Base-by-base conservation (phyloP, 495 filamentous ascomycete genomes). In the Barbatosphaeria neglecta region DNA sequence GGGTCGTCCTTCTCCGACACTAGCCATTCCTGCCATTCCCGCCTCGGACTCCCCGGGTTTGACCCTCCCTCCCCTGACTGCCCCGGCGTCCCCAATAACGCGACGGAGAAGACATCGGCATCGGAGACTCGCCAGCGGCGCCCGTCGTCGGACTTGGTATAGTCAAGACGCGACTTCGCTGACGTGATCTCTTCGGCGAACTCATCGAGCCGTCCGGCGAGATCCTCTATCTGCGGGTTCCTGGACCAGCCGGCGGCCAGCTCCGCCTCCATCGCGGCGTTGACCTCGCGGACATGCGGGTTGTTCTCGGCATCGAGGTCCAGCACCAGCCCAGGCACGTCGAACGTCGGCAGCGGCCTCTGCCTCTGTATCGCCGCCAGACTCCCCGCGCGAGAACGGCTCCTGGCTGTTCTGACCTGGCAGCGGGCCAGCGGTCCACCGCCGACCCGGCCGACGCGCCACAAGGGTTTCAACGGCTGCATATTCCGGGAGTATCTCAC, bases 241-340 rank as follows among this genome's bases (percentile, higher is more conserved):
- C 41, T 4, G 10, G 11, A 22, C 38, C 31, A 37, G 15, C 15
- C 17, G 0, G 17, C 1, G 3, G 17, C 37, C 17, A 51, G 48
- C 16, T 33, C 42, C 5, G 44, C 56, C 31, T 54, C 50, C n/a
- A 52, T 22, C 2, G 46, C 11, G 4, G 44, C 11, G 25, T 52
- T 41, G 22, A 48, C 59, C 0, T 38, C 40, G 2, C 59, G 59
- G 44, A 61, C 57, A 15, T 56, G 46, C 1, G 44, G 41, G 17
- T 22, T 52, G 9, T 51, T 27, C 23, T 53, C 53, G 33, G 54
- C 55, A 44, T 64, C 59, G 38, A 65, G 56, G 15, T 61, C 51
- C 15, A 65, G 15, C 4, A 65, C 16, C 22, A 63, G 27, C 0
- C 39, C 3, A 1, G 58, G 49, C 18, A 49, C 41, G 0, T 55